Evolutionary conservation across 768 basidiomycete genomes (phyloP), one percentile per base, ranked within the genome.

Genomic region (Trametes cingulata): DNA sequence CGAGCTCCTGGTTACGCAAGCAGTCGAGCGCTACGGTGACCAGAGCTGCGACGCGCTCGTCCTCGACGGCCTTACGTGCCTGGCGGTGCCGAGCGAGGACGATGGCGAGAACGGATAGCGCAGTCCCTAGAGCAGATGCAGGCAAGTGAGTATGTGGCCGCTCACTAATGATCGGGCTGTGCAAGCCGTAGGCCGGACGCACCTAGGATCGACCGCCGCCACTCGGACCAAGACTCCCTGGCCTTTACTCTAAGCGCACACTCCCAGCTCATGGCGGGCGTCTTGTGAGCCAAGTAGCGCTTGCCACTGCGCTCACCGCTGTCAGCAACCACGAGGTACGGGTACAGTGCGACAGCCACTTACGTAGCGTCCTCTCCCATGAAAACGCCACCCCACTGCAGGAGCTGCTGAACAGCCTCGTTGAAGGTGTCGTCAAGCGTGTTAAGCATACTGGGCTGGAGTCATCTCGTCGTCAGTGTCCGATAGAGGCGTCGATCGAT

Each of bases 1-100:
- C 85, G 57, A 89, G 76, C 70, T 94, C 93, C 73, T 94, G 91
- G 66, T 88, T 87, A 68, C 85, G 87, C 71, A 95, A 80, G 17
- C 86, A 84, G 65, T 91, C 88, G 52, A 94, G 83, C 12, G 88
- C 89, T 58, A 87, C 83, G 73, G 89, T 88, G 22, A 93, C 92
- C 50, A 94, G 79, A 67, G 82, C 85, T 55, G 83, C 80, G 60
- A 91, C 84, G 58, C 86, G 89, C 66, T 79, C 81, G 59, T 75
- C 78, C 72, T 93, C 90, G 8, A 78, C 74, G 68, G 77, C 77
- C 66, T 76, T 82, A 65, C 77, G 81, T 58, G 80, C 78, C 62
- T 83, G 76, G 49, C 80, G 78, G 19, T 74, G 61, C 19, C 81
- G 79, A 24, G 64, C 33, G 40, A 49, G 33, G 20, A 70, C 37